These are phyloP conservation scores for Hypsizygus ulmarius DNA, from an alignment of 1,284 basidiomycete species.

Conservation along the genomic window DNA sequence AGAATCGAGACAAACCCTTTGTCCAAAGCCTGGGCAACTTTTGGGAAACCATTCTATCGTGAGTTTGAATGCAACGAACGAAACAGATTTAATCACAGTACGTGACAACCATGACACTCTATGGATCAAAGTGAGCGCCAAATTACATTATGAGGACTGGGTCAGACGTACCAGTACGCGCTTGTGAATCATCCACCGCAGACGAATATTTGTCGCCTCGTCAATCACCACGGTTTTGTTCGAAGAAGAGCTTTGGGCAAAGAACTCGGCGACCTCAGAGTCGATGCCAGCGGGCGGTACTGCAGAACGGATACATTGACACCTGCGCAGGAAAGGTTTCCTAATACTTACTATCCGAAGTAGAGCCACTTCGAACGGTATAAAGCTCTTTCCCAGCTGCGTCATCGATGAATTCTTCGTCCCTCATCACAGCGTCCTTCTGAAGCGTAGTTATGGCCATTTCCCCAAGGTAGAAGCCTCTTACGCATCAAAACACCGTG, in stretches of 20 bases:
- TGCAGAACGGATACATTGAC: slow-evolving; percentile 3
- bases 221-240: slow-evolving; percentile 36
- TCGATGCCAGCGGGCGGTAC: slow-evolving; percentile 39
- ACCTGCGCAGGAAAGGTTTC: not conserved
- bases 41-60: slow-evolving; percentile 7
- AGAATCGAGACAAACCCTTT: slow-evolving; percentile 41
- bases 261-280: slow-evolving; percentile 47
- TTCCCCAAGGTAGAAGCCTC: slow-evolving; percentile 5
- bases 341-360: slow-evolving; percentile 1
- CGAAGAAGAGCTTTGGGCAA: slow-evolving; percentile 30
- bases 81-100: slow-evolving; percentile 35
- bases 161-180: slow-evolving; percentile 39
- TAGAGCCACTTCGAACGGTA: slow-evolving; percentile 23
- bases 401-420: slow-evolving; percentile 27
- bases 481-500: slow-evolving; percentile 9
- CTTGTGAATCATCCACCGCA: slow-evolving; percentile 51
- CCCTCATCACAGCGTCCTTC: slow-evolving; percentile 16
- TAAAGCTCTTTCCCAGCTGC: slow-evolving; percentile 28
- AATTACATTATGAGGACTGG: not conserved
- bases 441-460: slow-evolving; percentile 16
- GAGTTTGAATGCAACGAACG: not conserved
- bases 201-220: slow-evolving; percentile 41
- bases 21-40: slow-evolving; percentile 49
- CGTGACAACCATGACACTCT: slow-evolving; percentile 53
- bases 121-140: slow-evolving; percentile 1